Evolutionary conservation across 345 rosid genomes (phyloP), one percentile per base, ranked within the genome.

Genomic region (Firmiana major): DNA sequence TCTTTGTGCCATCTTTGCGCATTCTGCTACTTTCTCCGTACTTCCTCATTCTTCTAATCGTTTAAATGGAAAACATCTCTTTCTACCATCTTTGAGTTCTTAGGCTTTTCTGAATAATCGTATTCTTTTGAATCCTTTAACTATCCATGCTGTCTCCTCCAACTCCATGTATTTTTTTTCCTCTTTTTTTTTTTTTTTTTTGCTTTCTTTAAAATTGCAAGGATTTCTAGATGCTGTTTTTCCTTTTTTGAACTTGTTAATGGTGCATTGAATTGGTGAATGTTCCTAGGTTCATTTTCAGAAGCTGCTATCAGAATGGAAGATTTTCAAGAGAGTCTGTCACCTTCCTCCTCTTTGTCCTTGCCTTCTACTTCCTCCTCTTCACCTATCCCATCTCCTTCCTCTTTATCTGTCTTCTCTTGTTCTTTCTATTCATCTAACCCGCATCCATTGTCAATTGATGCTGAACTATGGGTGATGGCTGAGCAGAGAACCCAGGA

Each of bases 401-500:
- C 88, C 77, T 80, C 88, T 59, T 77, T 82, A 69, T 75, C 80
- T 24, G 49, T 75, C 5, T 71, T 66, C 68, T 77, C 60, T 0
- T 75, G 74, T 67, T 76, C 86, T 79, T 77, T 83, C 16, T 38
- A 79, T 40, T 80, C 77, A 4, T 81, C 71, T 73, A 81, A 62
- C 77, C 74, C 24, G 7, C 70, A 76, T 43, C 84, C 87, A 42
- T 80, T 89, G 75, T 77, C 86, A 67, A 74, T 89, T 80, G 89
- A 88, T 72, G 55, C 53, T 6, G 96, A 93, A 46, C 85, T 84
- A 40, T 93, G 96, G 98, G 74, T 77, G 75, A 71, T 89, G 83
- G 92, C 94, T 63, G 99, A 95, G 84, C 78, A 85, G 68, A 93
- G 97, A 83, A 86, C 79, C 83, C 83, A 80, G 62, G 99, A 95